Conservation (phyloP, 768 basidiomycete genomes). For the Saitozyma podzolica region DNA sequence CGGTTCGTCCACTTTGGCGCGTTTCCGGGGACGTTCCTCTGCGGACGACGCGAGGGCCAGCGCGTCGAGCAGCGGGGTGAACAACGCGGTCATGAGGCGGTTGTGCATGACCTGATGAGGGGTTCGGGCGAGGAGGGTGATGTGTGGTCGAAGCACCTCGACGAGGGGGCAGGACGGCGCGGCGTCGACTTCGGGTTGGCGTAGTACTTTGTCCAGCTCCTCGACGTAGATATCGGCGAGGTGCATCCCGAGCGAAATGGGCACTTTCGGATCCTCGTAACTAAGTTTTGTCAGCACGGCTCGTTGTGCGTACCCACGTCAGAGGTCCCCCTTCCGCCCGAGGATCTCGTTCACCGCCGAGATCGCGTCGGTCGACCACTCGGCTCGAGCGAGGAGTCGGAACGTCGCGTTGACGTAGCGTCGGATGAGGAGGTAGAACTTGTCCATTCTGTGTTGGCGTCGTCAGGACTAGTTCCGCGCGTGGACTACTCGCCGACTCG, state of each 20-base stretch:
- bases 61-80: slow-evolving; percentile 67
- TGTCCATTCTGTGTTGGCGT: slow-evolving; percentile 71
- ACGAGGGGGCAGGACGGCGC: slow-evolving; percentile 59
- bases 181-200: slow-evolving; percentile 55
- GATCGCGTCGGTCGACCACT: slow-evolving; percentile 66
- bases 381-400: slow-evolving; percentile 67
- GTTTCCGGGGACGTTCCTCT: slow-evolving; percentile 39
- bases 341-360: slow-evolving; percentile 69
- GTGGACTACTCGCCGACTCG: slow-evolving; percentile 52
- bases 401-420: slow-evolving; percentile 85
- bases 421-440: slow-evolving; percentile 93
- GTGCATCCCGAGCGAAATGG: slow-evolving; percentile 77
- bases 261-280: slow-evolving; percentile 69
- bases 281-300: slow-evolving; percentile 53
- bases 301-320: slow-evolving; percentile 59
- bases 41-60: slow-evolving; percentile 53
- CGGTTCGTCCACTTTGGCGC: slow-evolving; percentile 52
- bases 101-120: slow-evolving; percentile 66
- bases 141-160: slow-evolving; percentile 68
- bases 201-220: slow-evolving; percentile 69
- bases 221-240: slow-evolving; percentile 84
- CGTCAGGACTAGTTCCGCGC: not conserved
- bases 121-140: slow-evolving; percentile 69
- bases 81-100: slow-evolving; percentile 68
- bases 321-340: slow-evolving; percentile 70